A percentile compares a stretch with the other conserved stretches of the same genome.
These are phyloP conservation scores for Xylaria grammica DNA, from an alignment of 495 filamentous ascomycete species.

Conservation along the genomic window DNA sequence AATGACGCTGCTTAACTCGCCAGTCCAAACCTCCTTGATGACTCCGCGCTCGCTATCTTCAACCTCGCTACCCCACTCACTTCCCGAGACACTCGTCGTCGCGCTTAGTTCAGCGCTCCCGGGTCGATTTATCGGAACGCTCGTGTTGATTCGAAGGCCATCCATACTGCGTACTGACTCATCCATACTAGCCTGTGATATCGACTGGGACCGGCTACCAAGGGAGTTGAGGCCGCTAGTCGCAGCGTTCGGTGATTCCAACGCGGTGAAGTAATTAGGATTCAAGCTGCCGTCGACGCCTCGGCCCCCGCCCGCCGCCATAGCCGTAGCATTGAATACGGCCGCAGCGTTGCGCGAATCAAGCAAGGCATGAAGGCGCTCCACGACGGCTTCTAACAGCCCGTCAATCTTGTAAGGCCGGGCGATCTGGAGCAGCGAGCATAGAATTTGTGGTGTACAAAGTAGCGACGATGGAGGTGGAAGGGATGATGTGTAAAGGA, in stretches of 20 bases:
- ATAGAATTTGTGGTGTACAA: constrained; percentile 95
- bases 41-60: constrained; percentile 44
- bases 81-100: constrained; percentile 52
- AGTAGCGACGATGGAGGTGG: constrained; percentile 74
- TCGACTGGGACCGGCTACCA: constrained; percentile 28
- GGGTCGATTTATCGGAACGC: constrained; percentile 40
- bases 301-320: constrained; percentile 93
- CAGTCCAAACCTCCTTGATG: constrained; percentile 72
- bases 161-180: constrained; percentile 25
- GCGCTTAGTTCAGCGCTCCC: constrained; percentile 56
- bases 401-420: constrained; percentile 93
- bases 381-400: constrained; percentile 86
- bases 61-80: constrained; percentile 54
- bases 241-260: constrained; percentile 23
- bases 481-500: constrained; percentile 88
- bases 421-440: constrained; percentile 90
- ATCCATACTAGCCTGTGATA: constrained; percentile 32
- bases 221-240: constrained; percentile 25
- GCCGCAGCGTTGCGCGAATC: constrained; percentile 94
- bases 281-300: constrained; percentile 62
- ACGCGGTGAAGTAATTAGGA: constrained; percentile 50
- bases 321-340: constrained; percentile 96
- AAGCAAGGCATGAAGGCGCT: constrained; percentile 86
- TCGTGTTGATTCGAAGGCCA: constrained; percentile 48
- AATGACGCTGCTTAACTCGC: constrained; percentile 90